Conservation (phyloP, 163 green algal genomes). For the Chlamydomonas reinhardtii region DNA sequence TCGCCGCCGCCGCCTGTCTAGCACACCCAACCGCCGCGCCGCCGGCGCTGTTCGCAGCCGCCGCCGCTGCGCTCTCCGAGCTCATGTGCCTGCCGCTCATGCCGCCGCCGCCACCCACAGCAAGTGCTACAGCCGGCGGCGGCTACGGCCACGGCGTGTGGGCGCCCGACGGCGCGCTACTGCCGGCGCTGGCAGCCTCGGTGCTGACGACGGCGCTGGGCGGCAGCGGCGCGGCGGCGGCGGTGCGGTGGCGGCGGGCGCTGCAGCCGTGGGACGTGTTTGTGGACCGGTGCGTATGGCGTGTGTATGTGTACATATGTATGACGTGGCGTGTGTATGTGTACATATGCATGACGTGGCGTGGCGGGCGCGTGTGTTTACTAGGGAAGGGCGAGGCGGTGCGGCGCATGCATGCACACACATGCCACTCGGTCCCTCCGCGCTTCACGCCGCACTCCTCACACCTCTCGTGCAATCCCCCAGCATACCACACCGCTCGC, state of each 20-base stretch:
- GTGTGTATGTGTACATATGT: too few species aligned
- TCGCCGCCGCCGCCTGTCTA: constrained; percentile 25
- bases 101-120: neutral
- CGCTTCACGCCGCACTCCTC: too few species aligned
- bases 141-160: neutral
- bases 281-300: constrained; percentile 17
- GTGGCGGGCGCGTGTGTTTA: too few species aligned
- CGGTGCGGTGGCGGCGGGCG: constrained; percentile 7
- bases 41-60: neutral
- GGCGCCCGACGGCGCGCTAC: constrained; percentile 9
- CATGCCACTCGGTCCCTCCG: too few species aligned
- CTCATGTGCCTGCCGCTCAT: constrained; percentile 30
- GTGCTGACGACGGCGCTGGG: constrained; percentile 32
- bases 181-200: constrained; percentile 25
- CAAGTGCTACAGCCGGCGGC: neutral
- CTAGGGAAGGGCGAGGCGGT: too few species aligned
- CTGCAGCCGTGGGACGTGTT: constrained; percentile 33
- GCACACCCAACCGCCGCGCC: neutral
- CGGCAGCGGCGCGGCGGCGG: neutral
- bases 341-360: too few species aligned
- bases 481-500: too few species aligned
- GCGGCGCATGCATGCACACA: too few species aligned
- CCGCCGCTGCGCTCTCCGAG: constrained; percentile 7
- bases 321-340: too few species aligned
- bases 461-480: too few species aligned